These are phyloP conservation scores for Tolypocladium inflatum DNA, from an alignment of 2,329 filamentous ascomycete genomes.

Conservation along the genomic window DNA sequence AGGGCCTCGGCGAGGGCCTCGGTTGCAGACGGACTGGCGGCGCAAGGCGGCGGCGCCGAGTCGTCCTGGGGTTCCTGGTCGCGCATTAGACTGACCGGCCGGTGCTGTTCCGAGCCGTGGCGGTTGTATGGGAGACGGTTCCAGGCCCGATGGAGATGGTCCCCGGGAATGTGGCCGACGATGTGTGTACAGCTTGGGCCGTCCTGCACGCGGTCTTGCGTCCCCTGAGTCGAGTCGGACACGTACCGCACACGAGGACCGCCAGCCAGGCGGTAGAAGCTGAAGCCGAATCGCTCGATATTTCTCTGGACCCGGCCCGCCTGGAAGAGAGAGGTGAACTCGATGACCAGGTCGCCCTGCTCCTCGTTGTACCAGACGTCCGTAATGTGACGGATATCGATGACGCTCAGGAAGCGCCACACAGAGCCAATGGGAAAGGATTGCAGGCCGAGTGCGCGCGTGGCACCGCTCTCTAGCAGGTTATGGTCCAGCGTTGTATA, in stretches of 20 bases:
- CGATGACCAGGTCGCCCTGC: slow-evolving; percentile 7
- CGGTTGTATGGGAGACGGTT: not conserved
- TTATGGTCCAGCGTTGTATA: not conserved
- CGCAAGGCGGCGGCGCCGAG: not conserved
- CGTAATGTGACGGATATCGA: slow-evolving; percentile 7
- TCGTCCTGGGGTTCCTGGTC: not conserved
- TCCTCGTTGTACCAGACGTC: not conserved
- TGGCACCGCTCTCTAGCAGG: not conserved
- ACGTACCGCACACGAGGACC: not conserved
- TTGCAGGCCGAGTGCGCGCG: slow-evolving; percentile 7
- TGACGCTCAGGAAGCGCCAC: slow-evolving; percentile 10
- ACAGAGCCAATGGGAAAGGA: slow-evolving; percentile 10
- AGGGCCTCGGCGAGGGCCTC: slow-evolving; percentile 4
- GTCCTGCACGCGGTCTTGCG: not conserved
- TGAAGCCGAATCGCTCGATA: not conserved
- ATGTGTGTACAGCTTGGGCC: no score
- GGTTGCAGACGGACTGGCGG: not conserved
- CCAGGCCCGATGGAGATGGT: not conserved
- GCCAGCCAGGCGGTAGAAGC: not conserved
- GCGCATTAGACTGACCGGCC: not conserved
- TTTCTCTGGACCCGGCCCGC: not conserved
- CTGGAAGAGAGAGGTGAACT: slow-evolving; percentile 9
- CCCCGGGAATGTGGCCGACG: not conserved
- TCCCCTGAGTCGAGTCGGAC: not conserved
- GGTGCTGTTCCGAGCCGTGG: not conserved